A percentile compares a stretch with the other conserved stretches of the same genome.
Evolutionary conservation across 106 monocot species (phyloP).

Genomic region (Gastrodia elata): DNA sequence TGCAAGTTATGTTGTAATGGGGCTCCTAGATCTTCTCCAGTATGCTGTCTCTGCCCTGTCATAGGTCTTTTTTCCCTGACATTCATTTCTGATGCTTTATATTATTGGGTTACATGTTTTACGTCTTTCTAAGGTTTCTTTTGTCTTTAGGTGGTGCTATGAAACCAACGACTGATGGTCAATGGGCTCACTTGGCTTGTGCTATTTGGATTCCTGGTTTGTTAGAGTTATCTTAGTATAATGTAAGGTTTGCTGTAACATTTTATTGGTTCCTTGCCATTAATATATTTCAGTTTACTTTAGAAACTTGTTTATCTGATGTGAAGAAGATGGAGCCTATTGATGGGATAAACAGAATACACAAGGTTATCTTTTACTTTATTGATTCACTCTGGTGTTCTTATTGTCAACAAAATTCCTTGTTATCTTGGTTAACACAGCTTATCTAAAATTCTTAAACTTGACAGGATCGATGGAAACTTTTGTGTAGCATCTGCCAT

Average conservation of each 20-base stretch:
- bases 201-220: constrained; percentile 99
- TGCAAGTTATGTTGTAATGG: constrained; percentile 89
- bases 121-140: background rate
- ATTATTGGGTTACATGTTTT: background rate
- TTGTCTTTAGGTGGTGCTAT: constrained; percentile 75
- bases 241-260: constrained; percentile 7
- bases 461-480: constrained; percentile 89
- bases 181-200: constrained; percentile 96
- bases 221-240: constrained; percentile 7
- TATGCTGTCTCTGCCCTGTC: constrained; percentile 90
- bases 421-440: constrained; percentile 8
- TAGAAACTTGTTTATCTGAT: constrained; percentile 90
- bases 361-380: constrained; percentile 50
- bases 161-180: constrained; percentile 96
- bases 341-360: constrained; percentile 82
- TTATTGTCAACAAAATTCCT: background rate
- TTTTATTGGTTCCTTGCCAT: constrained; percentile 3
- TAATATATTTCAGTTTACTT: constrained; percentile 4
- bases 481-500: constrained; percentile 93
- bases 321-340: constrained; percentile 96
- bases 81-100: background rate
- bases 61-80: constrained; percentile 37
- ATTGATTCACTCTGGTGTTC: background rate
- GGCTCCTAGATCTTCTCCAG: constrained; percentile 64
- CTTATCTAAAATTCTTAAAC: constrained; percentile 1